A percentile compares a stretch with the other conserved stretches of the same genome.
Conservation (phyloP, 257 asterid species). For the Jasminum sambac region DNA sequence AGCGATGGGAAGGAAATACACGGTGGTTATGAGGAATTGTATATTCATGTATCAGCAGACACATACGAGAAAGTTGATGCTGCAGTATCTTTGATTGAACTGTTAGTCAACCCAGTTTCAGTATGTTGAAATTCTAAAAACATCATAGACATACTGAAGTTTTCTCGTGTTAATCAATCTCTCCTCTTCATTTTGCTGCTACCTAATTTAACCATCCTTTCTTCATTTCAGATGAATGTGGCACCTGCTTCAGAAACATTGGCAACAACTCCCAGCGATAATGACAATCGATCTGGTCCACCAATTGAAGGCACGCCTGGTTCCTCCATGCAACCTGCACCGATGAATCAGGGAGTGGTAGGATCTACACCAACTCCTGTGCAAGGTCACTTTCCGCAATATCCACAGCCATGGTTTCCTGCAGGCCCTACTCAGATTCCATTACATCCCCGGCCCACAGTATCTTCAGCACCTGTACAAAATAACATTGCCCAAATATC, state of each 20-base stretch:
- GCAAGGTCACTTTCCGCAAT: constrained; percentile 51
- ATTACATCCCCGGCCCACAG: constrained; percentile 36
- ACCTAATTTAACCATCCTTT: constrained; percentile 15
- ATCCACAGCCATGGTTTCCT: constrained; percentile 63
- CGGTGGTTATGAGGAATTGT: constrained; percentile 56
- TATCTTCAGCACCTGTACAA: constrained; percentile 35
- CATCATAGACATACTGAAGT: constrained; percentile 2
- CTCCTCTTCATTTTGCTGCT: neutral
- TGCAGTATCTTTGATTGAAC: constrained; percentile 82
- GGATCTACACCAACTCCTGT: constrained; percentile 41
- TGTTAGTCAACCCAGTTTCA: constrained; percentile 75
- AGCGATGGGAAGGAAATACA: constrained; percentile 49
- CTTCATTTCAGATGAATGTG: constrained; percentile 52
- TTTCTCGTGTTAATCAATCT: neutral
- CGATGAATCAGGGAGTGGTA: constrained; percentile 40
- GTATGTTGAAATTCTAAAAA: constrained; percentile 44
- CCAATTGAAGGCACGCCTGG: constrained; percentile 32
- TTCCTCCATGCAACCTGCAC: constrained; percentile 28
- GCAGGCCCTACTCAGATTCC: constrained; percentile 42
- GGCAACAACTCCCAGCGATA: constrained; percentile 38
- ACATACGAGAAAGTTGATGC: constrained; percentile 86
- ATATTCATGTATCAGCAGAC: constrained; percentile 80
- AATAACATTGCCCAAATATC: constrained; percentile 39
- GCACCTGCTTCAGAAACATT: constrained; percentile 46
- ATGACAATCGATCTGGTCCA: constrained; percentile 22